These are phyloP conservation scores for Mycosphaerella sp. DNA, from an alignment of 2,329 filamentous ascomycete species.

Conservation along the genomic window DNA sequence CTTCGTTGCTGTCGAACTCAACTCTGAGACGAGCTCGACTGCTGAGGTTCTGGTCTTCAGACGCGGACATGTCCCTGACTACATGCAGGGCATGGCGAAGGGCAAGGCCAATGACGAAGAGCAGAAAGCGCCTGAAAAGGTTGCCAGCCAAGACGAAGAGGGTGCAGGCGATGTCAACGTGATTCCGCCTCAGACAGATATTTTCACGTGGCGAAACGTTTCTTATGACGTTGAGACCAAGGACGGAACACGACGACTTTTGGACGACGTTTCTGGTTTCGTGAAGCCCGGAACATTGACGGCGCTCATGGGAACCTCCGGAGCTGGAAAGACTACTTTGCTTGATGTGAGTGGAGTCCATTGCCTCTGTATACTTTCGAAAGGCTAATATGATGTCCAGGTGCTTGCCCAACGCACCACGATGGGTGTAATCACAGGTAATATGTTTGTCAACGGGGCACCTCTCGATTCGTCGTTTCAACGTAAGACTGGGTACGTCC, in stretches of 20 bases:
- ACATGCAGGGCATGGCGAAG: conserved; percentile 33
- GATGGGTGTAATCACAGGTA: conserved; percentile 58
- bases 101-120: conserved; percentile 35
- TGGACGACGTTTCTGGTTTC: conserved; percentile 51
- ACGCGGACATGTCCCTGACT: conserved; percentile 39
- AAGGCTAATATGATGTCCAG: conserved; percentile 8
- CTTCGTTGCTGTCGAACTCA: conserved; percentile 58
- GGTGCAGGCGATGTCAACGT: conserved; percentile 34
- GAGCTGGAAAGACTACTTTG: conserved; percentile 58
- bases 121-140: conserved; percentile 28
- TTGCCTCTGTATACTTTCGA: not conserved
- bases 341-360: conserved; percentile 40
- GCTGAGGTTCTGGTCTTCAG: conserved; percentile 65
- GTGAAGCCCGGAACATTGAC: conserved; percentile 45
- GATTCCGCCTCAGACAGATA: conserved; percentile 39
- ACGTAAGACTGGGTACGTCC: conserved; percentile 61
- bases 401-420: conserved; percentile 53
- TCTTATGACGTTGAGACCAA: conserved; percentile 51
- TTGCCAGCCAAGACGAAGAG: conserved; percentile 21
- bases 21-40: conserved; percentile 56
- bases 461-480: conserved; percentile 54
- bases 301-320: conserved; percentile 23
- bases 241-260: conserved; percentile 45
- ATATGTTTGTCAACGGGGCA: conserved; percentile 60
- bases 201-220: conserved; percentile 51